Conservation (phyloP, 306 rosid genomes). For the Alnus rubra region DNA sequence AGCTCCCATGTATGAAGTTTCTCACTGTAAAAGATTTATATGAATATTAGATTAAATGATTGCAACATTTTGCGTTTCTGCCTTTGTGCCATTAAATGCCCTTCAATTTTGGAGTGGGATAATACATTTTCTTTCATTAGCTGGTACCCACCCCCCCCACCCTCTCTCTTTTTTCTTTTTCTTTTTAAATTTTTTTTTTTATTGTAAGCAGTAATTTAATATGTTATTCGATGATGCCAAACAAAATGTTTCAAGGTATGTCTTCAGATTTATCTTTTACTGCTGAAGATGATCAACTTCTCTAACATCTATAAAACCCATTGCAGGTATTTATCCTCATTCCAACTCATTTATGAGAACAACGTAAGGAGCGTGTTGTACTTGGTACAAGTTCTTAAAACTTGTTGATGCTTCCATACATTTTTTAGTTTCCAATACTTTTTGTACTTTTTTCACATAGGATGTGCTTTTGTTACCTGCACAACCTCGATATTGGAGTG, state of each 20-base stretch:
- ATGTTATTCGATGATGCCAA: background rate
- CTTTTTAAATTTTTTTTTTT: background rate
- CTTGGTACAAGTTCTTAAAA: too few relatives aligned
- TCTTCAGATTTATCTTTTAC: background rate
- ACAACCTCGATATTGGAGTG: background rate
- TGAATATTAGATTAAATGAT: background rate
- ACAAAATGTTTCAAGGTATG: background rate
- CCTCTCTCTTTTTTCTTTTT: background rate
- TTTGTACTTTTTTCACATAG: too few relatives aligned
- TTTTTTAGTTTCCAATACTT: too few relatives aligned
- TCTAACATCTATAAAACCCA: background rate
- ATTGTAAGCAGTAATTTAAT: background rate
- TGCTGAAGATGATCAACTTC: background rate
- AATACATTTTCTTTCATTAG: background rate
- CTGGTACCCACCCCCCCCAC: background rate
- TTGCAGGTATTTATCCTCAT: background rate
- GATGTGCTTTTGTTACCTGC: background rate
- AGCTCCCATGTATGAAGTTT: background rate
- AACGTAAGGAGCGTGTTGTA: background rate
- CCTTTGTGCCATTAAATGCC: background rate
- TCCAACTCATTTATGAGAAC: constrained; percentile 1
- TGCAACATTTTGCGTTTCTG: background rate
- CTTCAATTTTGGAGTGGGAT: background rate
- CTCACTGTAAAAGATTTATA: background rate
- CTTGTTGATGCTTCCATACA: too few relatives aligned